These are phyloP conservation scores for Penicillium sp. DNA, from an alignment of 2,329 filamentous ascomycete species.

Conservation along the genomic window DNA sequence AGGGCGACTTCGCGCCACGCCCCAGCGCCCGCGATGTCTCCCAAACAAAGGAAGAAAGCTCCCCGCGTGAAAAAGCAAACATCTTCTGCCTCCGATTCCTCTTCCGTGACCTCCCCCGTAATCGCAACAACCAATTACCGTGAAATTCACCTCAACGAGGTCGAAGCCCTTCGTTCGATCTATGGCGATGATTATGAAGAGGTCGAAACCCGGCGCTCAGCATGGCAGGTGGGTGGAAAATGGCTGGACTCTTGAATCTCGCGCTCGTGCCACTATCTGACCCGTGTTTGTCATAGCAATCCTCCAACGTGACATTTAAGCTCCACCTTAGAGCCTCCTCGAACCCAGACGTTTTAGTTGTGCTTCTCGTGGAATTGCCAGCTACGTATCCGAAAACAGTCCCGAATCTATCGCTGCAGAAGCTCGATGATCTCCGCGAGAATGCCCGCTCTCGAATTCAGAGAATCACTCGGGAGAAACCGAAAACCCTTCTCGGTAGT, in stretches of 20 bases:
- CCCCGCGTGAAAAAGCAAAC: slow-evolving; percentile 42
- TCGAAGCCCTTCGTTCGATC: slow-evolving; percentile 82
- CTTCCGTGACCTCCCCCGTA: slow-evolving; percentile 38
- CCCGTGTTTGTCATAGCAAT: slow-evolving; percentile 59
- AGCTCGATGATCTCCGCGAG: slow-evolving; percentile 66
- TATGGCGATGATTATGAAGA: slow-evolving; percentile 86
- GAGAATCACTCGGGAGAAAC: slow-evolving; percentile 68
- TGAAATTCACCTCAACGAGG: slow-evolving; percentile 84
- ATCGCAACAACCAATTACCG: slow-evolving; percentile 66
- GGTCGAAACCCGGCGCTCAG: slow-evolving; percentile 68
- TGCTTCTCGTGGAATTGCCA: slow-evolving; percentile 78
- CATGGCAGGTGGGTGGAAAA: slow-evolving; percentile 75
- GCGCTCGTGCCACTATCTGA: slow-evolving; percentile 13
- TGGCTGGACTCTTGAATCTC: slow-evolving; percentile 11
- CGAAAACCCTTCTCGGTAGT: slow-evolving; percentile 65
- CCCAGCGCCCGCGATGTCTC: slow-evolving; percentile 46
- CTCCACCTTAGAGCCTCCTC: slow-evolving; percentile 75
- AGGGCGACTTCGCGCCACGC: slow-evolving; percentile 38
- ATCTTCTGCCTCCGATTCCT: slow-evolving; percentile 36
- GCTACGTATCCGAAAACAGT: slow-evolving; percentile 88
- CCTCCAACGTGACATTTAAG: slow-evolving; percentile 77
- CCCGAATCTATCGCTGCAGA: slow-evolving; percentile 71
- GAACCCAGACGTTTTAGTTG: slow-evolving; percentile 71
- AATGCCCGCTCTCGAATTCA: slow-evolving; percentile 72
- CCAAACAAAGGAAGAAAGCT: slow-evolving; percentile 48